These are phyloP conservation scores for Rhodotorula sp. DNA, from an alignment of 1,284 basidiomycete species.

Conservation along the genomic window DNA sequence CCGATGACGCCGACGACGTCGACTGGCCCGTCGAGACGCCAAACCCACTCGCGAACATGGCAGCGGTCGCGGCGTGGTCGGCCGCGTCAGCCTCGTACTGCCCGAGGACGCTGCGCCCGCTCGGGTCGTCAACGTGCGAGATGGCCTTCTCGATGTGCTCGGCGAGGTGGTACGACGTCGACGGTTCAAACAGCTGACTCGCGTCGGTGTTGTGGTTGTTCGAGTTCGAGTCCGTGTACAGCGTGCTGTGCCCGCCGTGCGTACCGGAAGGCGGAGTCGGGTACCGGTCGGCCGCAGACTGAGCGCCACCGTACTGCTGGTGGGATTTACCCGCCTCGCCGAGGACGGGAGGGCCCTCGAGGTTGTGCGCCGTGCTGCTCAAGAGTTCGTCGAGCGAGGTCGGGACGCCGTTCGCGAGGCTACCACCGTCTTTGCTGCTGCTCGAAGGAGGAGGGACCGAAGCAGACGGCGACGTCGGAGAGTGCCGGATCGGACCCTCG, in stretches of 20 bases:
- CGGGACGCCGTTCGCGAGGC: neutral
- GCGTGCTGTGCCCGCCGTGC: constrained; percentile 1
- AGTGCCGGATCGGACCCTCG: constrained; percentile 21
- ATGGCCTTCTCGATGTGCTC: constrained; percentile 5
- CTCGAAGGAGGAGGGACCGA: neutral
- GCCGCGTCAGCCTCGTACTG: constrained; percentile 4
- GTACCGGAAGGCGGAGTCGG: constrained; percentile 27
- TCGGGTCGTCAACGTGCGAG: constrained; percentile 6
- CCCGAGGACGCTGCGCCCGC: neutral
- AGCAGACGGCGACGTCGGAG: too few species aligned
- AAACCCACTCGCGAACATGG: constrained; percentile 25
- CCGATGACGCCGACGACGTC: neutral
- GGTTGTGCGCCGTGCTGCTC: neutral
- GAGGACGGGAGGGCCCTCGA: neutral
- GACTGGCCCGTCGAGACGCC: neutral
- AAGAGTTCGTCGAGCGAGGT: constrained; percentile 30
- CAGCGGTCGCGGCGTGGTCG: constrained; percentile 25
- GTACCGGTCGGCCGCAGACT: constrained; percentile 19
- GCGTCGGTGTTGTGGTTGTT: neutral
- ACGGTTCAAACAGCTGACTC: constrained; percentile 5
- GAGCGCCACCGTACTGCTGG: neutral
- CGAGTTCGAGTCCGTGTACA: neutral
- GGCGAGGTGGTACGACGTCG: constrained; percentile 20
- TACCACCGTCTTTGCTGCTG: neutral
- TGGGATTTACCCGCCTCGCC: neutral